These are phyloP conservation scores for Claviceps pusilla DNA, from an alignment of 2,329 filamentous ascomycete genomes.

Conservation along the genomic window DNA sequence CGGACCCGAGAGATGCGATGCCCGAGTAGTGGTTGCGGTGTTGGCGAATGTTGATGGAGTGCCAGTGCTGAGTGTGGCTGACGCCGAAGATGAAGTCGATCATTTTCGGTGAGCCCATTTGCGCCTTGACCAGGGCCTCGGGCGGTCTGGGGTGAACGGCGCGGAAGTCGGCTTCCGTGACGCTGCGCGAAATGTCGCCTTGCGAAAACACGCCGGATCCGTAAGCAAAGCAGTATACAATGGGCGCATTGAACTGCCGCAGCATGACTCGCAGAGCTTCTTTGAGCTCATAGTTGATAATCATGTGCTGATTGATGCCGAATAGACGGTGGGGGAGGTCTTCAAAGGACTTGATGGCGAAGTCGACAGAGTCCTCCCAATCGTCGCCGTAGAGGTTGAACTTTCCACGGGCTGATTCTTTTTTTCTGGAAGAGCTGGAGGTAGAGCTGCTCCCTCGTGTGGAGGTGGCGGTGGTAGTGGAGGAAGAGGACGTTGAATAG, in stretches of 20 bases:
- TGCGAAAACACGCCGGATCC: conserved; percentile 94
- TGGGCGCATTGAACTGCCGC: conserved; percentile 83
- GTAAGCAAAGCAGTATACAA: conserved; percentile 93
- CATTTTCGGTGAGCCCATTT: conserved; percentile 83
- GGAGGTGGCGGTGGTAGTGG: not conserved
- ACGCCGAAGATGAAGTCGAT: conserved; percentile 98
- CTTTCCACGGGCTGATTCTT: conserved; percentile 16
- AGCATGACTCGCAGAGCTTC: conserved; percentile 74
- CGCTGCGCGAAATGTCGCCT: conserved; percentile 32
- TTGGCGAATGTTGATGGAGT: conserved; percentile 77
- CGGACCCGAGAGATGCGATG: conserved; percentile 70
- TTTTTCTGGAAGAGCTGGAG: conserved; percentile 3
- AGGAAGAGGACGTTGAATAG: conserved; percentile 1
- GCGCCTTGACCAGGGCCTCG: conserved; percentile 64
- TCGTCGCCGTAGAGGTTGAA: conserved; percentile 24
- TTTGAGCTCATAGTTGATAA: conserved; percentile 91
- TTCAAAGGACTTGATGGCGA: conserved; percentile 27
- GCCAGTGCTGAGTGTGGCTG: conserved; percentile 89
- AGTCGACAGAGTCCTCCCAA: conserved; percentile 29
- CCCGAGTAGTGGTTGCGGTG: conserved; percentile 87
- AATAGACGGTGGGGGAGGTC: conserved; percentile 43
- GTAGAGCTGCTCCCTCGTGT: conserved; percentile 7
- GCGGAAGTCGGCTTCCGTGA: conserved; percentile 40
- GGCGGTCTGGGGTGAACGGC: conserved; percentile 72
- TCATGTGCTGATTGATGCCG: conserved; percentile 90